Conservation (phyloP, 371 early-diverging fungal genomes). For the Mortierella sp. region DNA sequence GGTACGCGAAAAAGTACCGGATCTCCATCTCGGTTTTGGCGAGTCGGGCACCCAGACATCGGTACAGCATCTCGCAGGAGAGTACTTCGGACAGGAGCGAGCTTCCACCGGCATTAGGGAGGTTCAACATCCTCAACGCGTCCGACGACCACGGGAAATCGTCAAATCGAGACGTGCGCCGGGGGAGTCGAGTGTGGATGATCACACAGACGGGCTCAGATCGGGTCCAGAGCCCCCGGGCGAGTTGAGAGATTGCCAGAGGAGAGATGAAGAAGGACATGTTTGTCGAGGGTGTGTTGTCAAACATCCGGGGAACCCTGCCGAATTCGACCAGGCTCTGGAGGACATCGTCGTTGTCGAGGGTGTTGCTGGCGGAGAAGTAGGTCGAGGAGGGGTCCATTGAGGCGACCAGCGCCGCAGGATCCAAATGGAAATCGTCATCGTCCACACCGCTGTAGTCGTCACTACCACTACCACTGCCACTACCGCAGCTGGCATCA, state of each 20-base stretch:
- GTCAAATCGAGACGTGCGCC: slow-evolving; percentile 26
- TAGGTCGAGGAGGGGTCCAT: slow-evolving; percentile 6
- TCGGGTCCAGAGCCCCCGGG: slow-evolving; percentile 31
- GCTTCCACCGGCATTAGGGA: slow-evolving; percentile 69
- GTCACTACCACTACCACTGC: not conserved
- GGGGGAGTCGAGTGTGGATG: slow-evolving; percentile 49
- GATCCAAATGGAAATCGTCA: not conserved
- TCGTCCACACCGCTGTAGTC: not conserved
- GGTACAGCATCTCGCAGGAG: slow-evolving; percentile 64
- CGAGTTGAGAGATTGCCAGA: slow-evolving; percentile 36
- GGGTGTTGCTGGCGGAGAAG: not conserved
- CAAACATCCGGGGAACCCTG: slow-evolving; percentile 38
- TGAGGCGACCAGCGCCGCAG: slow-evolving; percentile 14
- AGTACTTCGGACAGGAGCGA: slow-evolving; percentile 67
- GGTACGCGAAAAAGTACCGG: slow-evolving; percentile 54
- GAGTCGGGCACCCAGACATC: slow-evolving; percentile 62
- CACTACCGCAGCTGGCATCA: not conserved
- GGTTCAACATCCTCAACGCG: slow-evolving; percentile 53
- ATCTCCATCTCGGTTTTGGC: slow-evolving; percentile 72
- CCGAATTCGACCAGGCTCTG: slow-evolving; percentile 30
- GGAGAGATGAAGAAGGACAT: slow-evolving; percentile 50
- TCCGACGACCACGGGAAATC: slow-evolving; percentile 46
- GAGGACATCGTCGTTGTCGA: not conserved
- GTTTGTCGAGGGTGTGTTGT: slow-evolving; percentile 14
- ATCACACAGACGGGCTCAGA: slow-evolving; percentile 46